Percentiles rank a stretch among this genome's conserved stretches.
Evolutionary conservation across 208 protist genomes (phyloP).

Genomic region (Paratrypanosoma confusum): DNA sequence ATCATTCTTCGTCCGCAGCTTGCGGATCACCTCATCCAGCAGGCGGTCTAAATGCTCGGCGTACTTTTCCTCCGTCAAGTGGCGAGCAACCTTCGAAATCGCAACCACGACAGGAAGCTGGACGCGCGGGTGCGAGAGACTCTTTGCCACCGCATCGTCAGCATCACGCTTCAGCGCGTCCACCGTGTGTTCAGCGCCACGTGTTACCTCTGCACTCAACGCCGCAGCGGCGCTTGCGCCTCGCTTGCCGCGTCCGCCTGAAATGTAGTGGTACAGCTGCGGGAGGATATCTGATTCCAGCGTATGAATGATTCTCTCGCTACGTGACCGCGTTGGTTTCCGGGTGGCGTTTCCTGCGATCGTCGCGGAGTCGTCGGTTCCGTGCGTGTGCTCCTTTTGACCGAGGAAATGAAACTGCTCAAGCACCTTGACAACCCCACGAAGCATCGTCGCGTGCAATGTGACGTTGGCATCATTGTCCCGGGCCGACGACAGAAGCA

Average conservation of each 20-base stretch:
- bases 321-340: conserved; percentile 34
- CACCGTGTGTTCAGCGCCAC: no score
- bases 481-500: conserved; percentile 68
- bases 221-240: no score
- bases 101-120: conserved; percentile 81
- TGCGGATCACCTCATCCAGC: conserved; percentile 63
- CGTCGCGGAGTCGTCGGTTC: no score
- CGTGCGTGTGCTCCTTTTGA: conserved; percentile 10
- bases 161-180: no score
- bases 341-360: no score
- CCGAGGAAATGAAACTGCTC: conserved; percentile 78
- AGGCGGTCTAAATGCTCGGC: conserved; percentile 65
- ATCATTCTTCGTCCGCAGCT: conserved; percentile 84
- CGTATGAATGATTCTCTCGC: conserved; percentile 49
- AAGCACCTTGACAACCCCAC: conserved; percentile 80
- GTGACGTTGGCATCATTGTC: conserved; percentile 21
- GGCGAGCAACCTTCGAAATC: conserved; percentile 77
- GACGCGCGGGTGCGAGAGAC: no score
- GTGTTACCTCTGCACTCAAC: no score
- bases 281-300: conserved; percentile 78
- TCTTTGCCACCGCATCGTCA: no score
- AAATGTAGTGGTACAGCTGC: conserved; percentile 70
- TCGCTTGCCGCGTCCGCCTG: conserved; percentile 9
- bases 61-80: conserved; percentile 65
- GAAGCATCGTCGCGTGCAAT: conserved; percentile 69